Conservation (phyloP, 169 alveolate genomes). For the Besnoitia besnoiti region DNA sequence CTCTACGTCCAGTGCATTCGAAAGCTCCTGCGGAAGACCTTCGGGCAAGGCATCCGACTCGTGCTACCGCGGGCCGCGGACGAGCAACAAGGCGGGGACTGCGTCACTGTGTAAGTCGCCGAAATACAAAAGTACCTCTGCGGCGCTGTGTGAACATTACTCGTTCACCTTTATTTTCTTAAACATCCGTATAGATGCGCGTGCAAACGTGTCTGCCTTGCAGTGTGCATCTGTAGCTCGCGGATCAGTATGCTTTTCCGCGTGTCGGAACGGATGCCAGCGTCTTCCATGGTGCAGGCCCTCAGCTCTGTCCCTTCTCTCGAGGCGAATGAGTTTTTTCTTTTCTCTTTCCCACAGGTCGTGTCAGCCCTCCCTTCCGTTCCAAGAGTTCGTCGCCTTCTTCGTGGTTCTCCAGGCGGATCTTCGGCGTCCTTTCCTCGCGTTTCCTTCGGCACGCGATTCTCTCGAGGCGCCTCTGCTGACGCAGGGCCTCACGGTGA, state of each 20-base stretch:
- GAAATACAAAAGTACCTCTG: too few relatives aligned
- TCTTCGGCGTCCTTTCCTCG: not conserved
- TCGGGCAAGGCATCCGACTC: not conserved
- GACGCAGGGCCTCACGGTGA: too few relatives aligned
- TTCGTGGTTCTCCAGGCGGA: not conserved
- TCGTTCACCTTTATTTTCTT: too few relatives aligned
- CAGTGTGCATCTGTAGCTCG: too few relatives aligned
- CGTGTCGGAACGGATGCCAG: too few relatives aligned
- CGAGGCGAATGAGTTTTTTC: too few relatives aligned
- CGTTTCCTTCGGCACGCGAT: not conserved
- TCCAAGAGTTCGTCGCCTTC: slow-evolving; percentile 2
- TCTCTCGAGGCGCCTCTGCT: not conserved
- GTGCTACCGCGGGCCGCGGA: not conserved
- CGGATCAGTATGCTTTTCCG: too few relatives aligned
- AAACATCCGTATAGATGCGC: too few relatives aligned
- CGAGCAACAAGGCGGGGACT: not conserved
- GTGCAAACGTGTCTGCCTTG: too few relatives aligned
- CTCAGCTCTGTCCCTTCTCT: too few relatives aligned
- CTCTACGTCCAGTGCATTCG: not conserved
- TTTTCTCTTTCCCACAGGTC: not conserved
- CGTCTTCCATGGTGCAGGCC: too few relatives aligned
- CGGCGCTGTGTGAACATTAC: too few relatives aligned
- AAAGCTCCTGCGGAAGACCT: not conserved
- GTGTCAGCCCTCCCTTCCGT: not conserved
- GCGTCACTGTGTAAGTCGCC: not conserved